phyloP scores from a whole-genome alignment of 371 early-diverging fungal genomes.

The Pancytospora philotis region DNA sequence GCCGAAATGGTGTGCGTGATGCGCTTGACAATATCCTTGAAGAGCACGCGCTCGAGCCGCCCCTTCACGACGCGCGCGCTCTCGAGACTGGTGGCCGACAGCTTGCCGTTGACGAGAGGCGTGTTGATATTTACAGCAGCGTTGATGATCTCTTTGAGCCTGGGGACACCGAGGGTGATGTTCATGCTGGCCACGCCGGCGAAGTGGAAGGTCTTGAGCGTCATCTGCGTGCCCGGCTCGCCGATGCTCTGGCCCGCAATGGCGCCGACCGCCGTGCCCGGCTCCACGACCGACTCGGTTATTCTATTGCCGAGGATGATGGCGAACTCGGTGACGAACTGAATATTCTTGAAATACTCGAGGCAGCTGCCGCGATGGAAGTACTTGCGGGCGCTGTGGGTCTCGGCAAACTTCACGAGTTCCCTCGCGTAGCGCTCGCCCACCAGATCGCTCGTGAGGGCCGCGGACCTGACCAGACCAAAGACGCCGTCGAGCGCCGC shows the following conservation, averaged over 20 bases:
- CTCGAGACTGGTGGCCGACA: slow-evolving; percentile 66
- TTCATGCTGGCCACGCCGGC: slow-evolving; percentile 97
- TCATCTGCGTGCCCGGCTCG: slow-evolving; percentile 99
- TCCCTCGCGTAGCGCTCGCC: slow-evolving; percentile 9
- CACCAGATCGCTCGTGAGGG: neutral
- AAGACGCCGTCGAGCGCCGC: neutral
- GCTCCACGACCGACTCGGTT: slow-evolving; percentile 66
- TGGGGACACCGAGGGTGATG: slow-evolving; percentile 94
- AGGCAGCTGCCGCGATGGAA: neutral
- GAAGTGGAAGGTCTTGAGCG: slow-evolving; percentile 95
- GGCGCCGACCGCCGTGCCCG: slow-evolving; percentile 96
- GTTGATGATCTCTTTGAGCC: slow-evolving; percentile 98
- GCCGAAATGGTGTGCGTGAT: slow-evolving; percentile 62
- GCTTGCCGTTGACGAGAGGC: slow-evolving; percentile 74
- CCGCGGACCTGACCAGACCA: neutral
- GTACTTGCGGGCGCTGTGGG: neutral
- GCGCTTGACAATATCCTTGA: slow-evolving; percentile 69
- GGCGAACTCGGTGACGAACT: slow-evolving; percentile 22
- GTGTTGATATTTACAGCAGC: slow-evolving; percentile 91
- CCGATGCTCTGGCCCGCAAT: slow-evolving; percentile 97
- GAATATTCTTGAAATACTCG: neutral
- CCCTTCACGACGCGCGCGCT: slow-evolving; percentile 78
- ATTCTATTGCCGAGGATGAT: slow-evolving; percentile 26
- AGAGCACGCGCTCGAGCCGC: slow-evolving; percentile 75
- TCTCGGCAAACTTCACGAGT: neutral